Percentiles rank a stretch among this genome's conserved stretches.
phyloP scores from a whole-genome alignment of 371 early-diverging fungal species.

The Mortierella sp. region DNA sequence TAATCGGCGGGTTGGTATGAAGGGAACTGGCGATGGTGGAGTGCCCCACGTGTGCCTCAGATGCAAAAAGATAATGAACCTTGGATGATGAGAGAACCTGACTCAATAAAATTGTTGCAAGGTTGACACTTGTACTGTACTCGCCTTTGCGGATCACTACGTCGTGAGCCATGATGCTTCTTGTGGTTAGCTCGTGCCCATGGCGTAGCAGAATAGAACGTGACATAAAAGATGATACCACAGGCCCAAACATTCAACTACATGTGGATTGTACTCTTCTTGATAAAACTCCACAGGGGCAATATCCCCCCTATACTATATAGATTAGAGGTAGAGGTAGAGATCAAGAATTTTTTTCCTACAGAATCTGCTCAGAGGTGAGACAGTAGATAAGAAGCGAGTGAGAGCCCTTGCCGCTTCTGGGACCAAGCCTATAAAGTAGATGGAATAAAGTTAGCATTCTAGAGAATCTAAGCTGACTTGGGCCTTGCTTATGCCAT shows the following conservation, averaged over 20 bases:
- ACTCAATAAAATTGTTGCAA: background rate
- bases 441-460: no score
- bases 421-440: no score
- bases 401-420: no score
- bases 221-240: conserved; percentile 63
- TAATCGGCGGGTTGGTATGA: conserved; percentile 8
- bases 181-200: conserved; percentile 51
- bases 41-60: conserved; percentile 11
- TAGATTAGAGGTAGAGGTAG: no score
- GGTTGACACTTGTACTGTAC: conserved; percentile 25
- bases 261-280: conserved; percentile 62
- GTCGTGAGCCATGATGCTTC: conserved; percentile 32
- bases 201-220: conserved; percentile 53
- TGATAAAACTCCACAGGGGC: conserved; percentile 69
- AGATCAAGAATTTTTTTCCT: no score
- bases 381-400: no score
- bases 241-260: conserved; percentile 71
- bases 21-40: conserved; percentile 18
- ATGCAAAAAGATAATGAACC: background rate
- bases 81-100: background rate
- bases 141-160: conserved; percentile 27
- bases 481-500: no score
- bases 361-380: no score
- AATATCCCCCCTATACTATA: no score
- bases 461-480: no score